A percentile compares a stretch with the other conserved stretches of the same genome.
Evolutionary conservation across 1,284 basidiomycete species (phyloP).

Genomic region (Rugosomyces carneus): DNA sequence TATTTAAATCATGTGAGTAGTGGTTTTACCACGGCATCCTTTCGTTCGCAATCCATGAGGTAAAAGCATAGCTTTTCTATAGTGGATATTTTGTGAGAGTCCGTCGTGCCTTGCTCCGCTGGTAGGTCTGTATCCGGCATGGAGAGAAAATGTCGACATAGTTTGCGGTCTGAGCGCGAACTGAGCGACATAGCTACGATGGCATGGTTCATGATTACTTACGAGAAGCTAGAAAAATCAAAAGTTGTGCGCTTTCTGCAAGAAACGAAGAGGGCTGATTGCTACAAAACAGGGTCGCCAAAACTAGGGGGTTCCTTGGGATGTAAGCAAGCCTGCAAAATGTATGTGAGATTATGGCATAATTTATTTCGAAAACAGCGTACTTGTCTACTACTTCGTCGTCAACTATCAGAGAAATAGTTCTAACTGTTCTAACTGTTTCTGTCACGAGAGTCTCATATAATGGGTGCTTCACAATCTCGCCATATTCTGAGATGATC

Average conservation of each 20-base stretch:
- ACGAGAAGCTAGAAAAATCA: constrained; percentile 57
- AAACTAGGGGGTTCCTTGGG: constrained; percentile 31
- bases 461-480: constrained; percentile 22
- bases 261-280: constrained; percentile 48
- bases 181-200: not conserved
- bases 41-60: constrained; percentile 39
- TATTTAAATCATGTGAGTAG: not conserved
- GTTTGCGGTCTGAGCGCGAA: constrained; percentile 15
- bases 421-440: constrained; percentile 45
- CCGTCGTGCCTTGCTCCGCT: constrained; percentile 19
- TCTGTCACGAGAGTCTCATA: constrained; percentile 33
- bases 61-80: constrained; percentile 48
- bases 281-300: constrained; percentile 43
- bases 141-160: constrained; percentile 32
- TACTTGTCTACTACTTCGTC: constrained; percentile 40
- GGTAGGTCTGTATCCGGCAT: constrained; percentile 16
- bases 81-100: constrained; percentile 35
- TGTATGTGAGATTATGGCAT: constrained; percentile 5
- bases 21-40: constrained; percentile 37
- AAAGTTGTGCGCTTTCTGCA: constrained; percentile 35
- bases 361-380: constrained; percentile 12
- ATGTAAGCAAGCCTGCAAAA: constrained; percentile 35
- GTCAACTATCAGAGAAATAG: constrained; percentile 42
- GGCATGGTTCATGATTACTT: constrained; percentile 23
- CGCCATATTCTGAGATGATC: constrained; percentile 36